A percentile compares a stretch with the other conserved stretches of the same genome.
These are phyloP conservation scores for Knufia petricola DNA, from an alignment of 2,329 filamentous ascomycete genomes.

Conservation along the genomic window DNA sequence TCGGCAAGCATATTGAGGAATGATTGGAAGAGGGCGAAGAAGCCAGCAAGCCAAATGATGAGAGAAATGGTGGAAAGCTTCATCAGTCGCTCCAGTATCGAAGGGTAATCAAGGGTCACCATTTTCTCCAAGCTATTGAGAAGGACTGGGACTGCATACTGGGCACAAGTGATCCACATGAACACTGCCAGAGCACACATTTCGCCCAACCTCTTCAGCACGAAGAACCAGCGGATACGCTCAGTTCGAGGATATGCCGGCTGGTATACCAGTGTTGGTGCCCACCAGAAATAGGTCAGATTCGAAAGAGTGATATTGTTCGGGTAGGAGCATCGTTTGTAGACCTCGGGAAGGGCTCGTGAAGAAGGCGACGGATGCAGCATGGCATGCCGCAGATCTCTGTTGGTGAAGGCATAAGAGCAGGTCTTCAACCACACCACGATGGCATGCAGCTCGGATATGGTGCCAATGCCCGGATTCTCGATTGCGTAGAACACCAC, in stretches of 20 bases:
- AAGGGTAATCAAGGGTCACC: slow-evolving; percentile 64
- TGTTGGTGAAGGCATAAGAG: slow-evolving; percentile 93
- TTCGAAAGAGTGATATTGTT: slow-evolving; percentile 82
- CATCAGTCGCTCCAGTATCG: slow-evolving; percentile 80
- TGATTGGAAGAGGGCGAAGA: slow-evolving; percentile 93
- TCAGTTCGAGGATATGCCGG: slow-evolving; percentile 84
- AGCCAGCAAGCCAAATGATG: slow-evolving; percentile 93
- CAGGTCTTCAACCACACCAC: slow-evolving; percentile 94
- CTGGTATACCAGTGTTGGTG: slow-evolving; percentile 91
- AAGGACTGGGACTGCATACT: slow-evolving; percentile 85
- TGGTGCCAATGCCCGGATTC: slow-evolving; percentile 85
- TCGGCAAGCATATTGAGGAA: slow-evolving; percentile 86
- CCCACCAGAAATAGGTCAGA: slow-evolving; percentile 94
- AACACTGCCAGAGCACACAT: slow-evolving; percentile 69
- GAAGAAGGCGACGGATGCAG: slow-evolving; percentile 63
- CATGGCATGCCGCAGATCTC: slow-evolving; percentile 84
- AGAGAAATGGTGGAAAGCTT: slow-evolving; percentile 93
- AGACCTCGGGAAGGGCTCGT: slow-evolving; percentile 67
- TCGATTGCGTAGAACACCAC: slow-evolving; percentile 86
- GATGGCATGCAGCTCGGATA: slow-evolving; percentile 83
- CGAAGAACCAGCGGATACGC: slow-evolving; percentile 76
- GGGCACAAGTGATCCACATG: slow-evolving; percentile 90
- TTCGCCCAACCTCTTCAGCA: slow-evolving; percentile 72
- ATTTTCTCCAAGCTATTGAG: slow-evolving; percentile 86
- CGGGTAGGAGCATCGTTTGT: slow-evolving; percentile 76